A percentile compares a stretch with the other conserved stretches of the same genome.
phyloP scores from a whole-genome alignment of 2,329 filamentous ascomycete species.

The Fusarium algeriense region DNA sequence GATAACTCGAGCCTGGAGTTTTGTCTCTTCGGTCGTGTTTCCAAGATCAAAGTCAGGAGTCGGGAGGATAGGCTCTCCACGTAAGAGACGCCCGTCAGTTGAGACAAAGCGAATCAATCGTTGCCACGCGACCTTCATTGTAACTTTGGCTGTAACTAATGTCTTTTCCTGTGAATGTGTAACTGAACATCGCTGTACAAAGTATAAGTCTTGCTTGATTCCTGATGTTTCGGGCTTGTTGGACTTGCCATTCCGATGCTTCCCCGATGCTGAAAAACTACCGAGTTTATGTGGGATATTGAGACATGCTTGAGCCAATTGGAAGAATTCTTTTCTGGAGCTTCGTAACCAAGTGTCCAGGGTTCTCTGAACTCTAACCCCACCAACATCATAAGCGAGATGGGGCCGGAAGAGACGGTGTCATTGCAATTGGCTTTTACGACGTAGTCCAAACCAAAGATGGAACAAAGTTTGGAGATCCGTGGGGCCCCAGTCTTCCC shows the following conservation, averaged over 20 bases:
- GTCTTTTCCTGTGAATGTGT: not conserved
- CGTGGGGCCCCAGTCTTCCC: not conserved
- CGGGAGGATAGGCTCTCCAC: constrained; percentile 65
- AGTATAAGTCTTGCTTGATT: not conserved
- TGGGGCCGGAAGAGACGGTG: not conserved
- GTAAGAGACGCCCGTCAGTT: constrained; percentile 62
- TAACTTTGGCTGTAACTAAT: not conserved
- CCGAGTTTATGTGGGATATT: not conserved
- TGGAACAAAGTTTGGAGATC: not conserved
- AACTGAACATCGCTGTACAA: not conserved
- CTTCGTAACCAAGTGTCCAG: not conserved
- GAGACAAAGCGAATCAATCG: constrained; percentile 67
- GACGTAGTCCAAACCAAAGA: not conserved
- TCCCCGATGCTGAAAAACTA: not conserved
- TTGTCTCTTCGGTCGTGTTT: constrained; percentile 58
- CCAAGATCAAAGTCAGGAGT: constrained; percentile 59
- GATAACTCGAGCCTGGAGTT: constrained; percentile 65
- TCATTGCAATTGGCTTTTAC: not conserved
- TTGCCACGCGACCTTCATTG: constrained; percentile 58
- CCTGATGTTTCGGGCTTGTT: not conserved
- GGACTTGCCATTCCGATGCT: not conserved
- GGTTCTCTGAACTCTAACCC: not conserved
- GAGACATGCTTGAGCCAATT: not conserved
- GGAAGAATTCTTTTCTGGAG: not conserved
- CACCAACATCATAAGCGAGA: not conserved